Base-by-base conservation (phyloP, 2,329 filamentous ascomycete species). In the Xylariaceae sp. region DNA sequence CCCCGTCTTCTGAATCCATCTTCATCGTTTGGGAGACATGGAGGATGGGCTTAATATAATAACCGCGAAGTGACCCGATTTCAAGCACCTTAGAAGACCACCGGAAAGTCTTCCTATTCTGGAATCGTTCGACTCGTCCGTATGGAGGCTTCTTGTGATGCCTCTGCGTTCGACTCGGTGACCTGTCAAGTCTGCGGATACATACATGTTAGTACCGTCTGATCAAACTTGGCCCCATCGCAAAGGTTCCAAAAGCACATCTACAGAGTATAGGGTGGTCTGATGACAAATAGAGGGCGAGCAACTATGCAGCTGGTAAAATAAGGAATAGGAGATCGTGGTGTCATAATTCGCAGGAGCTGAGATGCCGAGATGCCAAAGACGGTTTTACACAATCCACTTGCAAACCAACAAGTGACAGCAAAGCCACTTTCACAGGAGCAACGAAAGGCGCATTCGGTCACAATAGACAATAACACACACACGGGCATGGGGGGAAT, bases 1-100 rank as follows among this genome's bases (percentile, higher is more conserved):
- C 87, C 75, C 90, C 90, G 87, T 95, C 89, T 87, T 93, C 90
- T 75, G 89, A 91, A 79, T 91, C 88, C 89, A 92, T 95, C 67
- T 76, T 82, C 61, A 81, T 76, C 67, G 71, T 70, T 74, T 73
- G 63, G 73, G 68, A 81, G 77, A 75, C 81, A 84, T 84, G 74
- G 69, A 64, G 64, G 52, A 62, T 19, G 45, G n/a, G 54, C 20
- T 43, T 44, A 26, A 48, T 44, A 56, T 40, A 56, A 49, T 26
- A 52, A 52, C 42, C 43, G 47, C 26, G 47, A 45, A 48, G 47
- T 29, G 12, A 49, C 42, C 52, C 50, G 56, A n/a, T 61, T 20
- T 56, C 52, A 44, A 56, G 23, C 57, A 48, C 50, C 57, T 56
- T 48, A 40, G 47, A 58, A 53, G 40, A 43, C 44, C 48, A 14